Conservation (phyloP, 495 filamentous ascomycete genomes). For the Hypoxylon trugodes region DNA sequence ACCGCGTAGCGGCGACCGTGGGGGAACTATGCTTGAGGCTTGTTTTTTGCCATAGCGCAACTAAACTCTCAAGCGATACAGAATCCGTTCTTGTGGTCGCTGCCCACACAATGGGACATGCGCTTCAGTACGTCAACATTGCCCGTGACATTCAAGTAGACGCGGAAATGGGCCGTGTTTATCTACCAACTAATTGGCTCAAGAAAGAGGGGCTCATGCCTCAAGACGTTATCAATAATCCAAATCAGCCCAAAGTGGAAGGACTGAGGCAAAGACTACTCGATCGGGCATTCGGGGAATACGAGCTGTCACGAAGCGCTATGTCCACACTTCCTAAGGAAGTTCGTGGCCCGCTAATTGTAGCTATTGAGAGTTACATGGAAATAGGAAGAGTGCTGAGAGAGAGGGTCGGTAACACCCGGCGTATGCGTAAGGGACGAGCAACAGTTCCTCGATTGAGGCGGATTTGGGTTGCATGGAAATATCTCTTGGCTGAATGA, state of each 20-base stretch:
- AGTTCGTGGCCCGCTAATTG: conserved; percentile 66
- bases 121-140: conserved; percentile 76
- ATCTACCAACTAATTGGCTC: conserved; percentile 69
- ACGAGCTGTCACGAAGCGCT: conserved; percentile 55
- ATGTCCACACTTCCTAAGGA: conserved; percentile 66
- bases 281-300: conserved; percentile 62
- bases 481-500: conserved; percentile 46
- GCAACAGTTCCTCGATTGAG: conserved; percentile 66
- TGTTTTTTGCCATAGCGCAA: conserved; percentile 61
- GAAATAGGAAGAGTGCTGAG: conserved; percentile 70
- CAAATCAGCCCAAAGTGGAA: conserved; percentile 52
- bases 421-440: conserved; percentile 59
- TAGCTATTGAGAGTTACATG: conserved; percentile 77
- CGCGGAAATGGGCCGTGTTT: conserved; percentile 66
- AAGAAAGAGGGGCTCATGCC: conserved; percentile 61
- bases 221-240: conserved; percentile 58
- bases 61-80: conserved; percentile 30
- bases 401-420: conserved; percentile 44
- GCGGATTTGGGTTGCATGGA: conserved; percentile 64
- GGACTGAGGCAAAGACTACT: conserved; percentile 61
- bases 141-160: conserved; percentile 72
- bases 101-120: conserved; percentile 69
- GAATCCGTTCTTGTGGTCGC: conserved; percentile 50
- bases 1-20: conserved; percentile 72
- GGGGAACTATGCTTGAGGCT: conserved; percentile 70